A percentile compares a stretch with the other conserved stretches of the same genome.
Conservation (phyloP, 176 grass and related monocot species). For the Neostapfia colusana region DNA sequence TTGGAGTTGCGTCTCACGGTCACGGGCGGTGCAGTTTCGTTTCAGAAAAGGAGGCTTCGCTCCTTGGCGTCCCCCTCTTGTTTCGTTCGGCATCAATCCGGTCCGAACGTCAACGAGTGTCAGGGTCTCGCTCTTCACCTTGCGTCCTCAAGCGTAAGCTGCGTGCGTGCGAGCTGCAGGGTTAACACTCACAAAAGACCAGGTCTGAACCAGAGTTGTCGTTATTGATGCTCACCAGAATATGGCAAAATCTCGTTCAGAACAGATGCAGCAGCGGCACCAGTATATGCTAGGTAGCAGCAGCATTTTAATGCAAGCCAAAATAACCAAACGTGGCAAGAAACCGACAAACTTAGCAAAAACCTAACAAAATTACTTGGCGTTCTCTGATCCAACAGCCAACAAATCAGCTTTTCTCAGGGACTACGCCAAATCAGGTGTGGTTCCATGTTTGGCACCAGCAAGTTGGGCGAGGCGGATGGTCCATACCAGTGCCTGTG, state of each 20-base stretch:
- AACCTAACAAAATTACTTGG: not conserved
- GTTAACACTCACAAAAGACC: not conserved
- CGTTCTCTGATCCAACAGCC: not conserved
- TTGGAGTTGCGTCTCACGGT: not conserved
- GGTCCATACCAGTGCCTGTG: not conserved
- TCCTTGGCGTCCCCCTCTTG: not conserved
- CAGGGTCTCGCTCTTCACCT: not conserved
- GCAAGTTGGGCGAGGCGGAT: not conserved
- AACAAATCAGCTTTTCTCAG: not conserved
- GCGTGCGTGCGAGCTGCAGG: not conserved
- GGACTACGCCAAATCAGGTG: not conserved
- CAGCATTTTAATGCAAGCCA: too few species aligned
- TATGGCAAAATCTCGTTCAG: too few species aligned
- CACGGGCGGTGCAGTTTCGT: not conserved
- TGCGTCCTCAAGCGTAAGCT: not conserved
- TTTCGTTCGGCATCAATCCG: not conserved
- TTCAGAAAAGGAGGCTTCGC: not conserved
- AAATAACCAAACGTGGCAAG: not conserved
- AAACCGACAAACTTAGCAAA: not conserved
- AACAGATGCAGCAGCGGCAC: too few species aligned
- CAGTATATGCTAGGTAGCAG: too few species aligned
- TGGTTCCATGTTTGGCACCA: not conserved
- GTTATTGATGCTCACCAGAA: not conserved
- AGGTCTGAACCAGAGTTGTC: not conserved
- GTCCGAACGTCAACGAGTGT: not conserved